Evolutionary conservation across 2,329 filamentous ascomycete species (phyloP).

Genomic region (Amesomyces nigricolor): DNA sequence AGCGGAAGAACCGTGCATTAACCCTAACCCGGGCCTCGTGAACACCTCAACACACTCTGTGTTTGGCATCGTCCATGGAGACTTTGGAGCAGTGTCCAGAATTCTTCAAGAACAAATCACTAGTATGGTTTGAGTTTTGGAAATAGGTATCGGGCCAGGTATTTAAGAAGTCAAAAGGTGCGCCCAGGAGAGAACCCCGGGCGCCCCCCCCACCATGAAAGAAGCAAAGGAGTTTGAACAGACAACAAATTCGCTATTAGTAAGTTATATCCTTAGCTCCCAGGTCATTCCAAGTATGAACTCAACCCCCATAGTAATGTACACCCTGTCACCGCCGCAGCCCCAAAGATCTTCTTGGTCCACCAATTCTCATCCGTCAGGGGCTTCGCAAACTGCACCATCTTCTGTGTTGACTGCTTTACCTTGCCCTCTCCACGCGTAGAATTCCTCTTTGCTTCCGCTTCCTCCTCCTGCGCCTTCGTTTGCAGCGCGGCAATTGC

Average conservation of each 20-base stretch:
- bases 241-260: background rate
- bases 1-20: no score
- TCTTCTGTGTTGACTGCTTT: slow-evolving; percentile 29
- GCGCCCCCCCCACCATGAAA: no score
- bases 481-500: slow-evolving; percentile 52
- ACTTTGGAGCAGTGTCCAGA: no score
- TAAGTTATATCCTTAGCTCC: background rate
- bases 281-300: slow-evolving; percentile 42
- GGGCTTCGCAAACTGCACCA: slow-evolving; percentile 51
- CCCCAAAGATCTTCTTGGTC: slow-evolving; percentile 59
- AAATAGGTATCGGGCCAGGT: no score
- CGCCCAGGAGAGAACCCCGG: no score
- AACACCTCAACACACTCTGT: background rate
- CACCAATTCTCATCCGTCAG: slow-evolving; percentile 62
- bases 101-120: no score
- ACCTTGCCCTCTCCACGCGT: slow-evolving; percentile 25
- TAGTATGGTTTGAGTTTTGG: no score
- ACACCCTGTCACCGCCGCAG: slow-evolving; percentile 56
- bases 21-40: no score
- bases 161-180: no score
- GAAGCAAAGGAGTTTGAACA: no score
- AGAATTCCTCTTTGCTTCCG: slow-evolving; percentile 24
- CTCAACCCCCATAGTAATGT: slow-evolving; percentile 54
- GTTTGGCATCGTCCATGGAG: no score
- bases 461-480: slow-evolving; percentile 43